Conservation (phyloP, 495 filamentous ascomycete genomes). For the Lophium mytilinum region DNA sequence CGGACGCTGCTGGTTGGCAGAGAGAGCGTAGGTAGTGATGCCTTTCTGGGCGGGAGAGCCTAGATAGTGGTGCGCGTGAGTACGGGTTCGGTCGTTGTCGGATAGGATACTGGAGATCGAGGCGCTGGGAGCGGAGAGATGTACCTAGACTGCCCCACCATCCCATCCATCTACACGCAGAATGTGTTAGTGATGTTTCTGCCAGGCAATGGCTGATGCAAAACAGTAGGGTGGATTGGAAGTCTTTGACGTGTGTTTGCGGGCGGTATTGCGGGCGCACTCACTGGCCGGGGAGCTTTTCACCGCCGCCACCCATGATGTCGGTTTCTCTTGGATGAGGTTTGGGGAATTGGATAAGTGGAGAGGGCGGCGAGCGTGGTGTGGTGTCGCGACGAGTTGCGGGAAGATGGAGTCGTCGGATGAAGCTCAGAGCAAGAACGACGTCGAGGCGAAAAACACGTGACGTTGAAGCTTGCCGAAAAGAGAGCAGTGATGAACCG, state of each 20-base stretch:
- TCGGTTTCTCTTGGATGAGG: constrained; percentile 2
- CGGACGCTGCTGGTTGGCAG: constrained; percentile 48
- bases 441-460: not conserved
- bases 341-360: constrained; percentile 4
- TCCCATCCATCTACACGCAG: constrained; percentile 63
- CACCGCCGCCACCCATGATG: constrained; percentile 35
- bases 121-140: constrained; percentile 28
- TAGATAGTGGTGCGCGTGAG: constrained; percentile 15
- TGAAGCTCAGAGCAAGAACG: constrained; percentile 1
- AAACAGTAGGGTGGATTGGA: not conserved
- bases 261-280: constrained; percentile 16
- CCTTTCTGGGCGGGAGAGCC: constrained; percentile 43
- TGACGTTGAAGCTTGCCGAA: not conserved
- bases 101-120: not conserved
- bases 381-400: not conserved
- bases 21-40: constrained; percentile 45
- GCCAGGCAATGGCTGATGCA: constrained; percentile 6
- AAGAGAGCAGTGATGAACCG: not conserved
- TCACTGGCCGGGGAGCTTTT: constrained; percentile 34
- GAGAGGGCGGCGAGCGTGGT: constrained; percentile 1
- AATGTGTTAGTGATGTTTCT: constrained; percentile 1
- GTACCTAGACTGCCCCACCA: constrained; percentile 80
- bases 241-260: not conserved
- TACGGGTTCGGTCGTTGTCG: constrained; percentile 2
- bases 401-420: constrained; percentile 4